Evolutionary conservation across 257 asterid genomes (phyloP).

Genomic region (Fraxinus quadrangulata): DNA sequence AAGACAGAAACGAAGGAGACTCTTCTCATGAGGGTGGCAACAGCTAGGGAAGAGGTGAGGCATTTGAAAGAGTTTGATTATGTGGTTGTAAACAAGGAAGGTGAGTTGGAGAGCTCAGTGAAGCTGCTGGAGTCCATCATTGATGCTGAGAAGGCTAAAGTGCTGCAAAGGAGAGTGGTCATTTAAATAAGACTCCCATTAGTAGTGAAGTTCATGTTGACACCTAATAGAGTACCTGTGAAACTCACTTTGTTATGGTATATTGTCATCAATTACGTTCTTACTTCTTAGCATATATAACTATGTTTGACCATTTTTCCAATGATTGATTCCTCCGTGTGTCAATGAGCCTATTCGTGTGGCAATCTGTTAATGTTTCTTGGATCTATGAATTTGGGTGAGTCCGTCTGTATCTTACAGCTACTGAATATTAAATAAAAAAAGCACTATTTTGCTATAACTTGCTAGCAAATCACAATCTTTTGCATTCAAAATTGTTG

Average conservation of each 20-base stretch:
- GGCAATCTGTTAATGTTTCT: not conserved
- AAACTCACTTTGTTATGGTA: not conserved
- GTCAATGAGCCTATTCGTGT: not conserved
- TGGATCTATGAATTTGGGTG: not conserved
- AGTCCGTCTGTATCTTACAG: no score
- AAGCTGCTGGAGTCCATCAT: constrained; percentile 68
- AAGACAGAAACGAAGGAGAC: constrained; percentile 76
- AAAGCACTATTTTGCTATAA: not conserved
- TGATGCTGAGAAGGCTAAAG: constrained; percentile 94
- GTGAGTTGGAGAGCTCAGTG: constrained; percentile 78
- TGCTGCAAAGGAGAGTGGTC: constrained; percentile 53
- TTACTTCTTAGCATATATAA: not conserved
- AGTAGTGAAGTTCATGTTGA: constrained; percentile 3
- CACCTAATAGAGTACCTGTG: not conserved
- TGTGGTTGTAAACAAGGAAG: constrained; percentile 85
- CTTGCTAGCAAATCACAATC: not conserved
- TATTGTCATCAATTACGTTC: not conserved
- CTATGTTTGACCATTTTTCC: not conserved
- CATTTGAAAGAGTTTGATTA: constrained; percentile 80
- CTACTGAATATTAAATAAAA: no score
- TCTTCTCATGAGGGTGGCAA: constrained; percentile 72
- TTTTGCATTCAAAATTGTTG: not conserved
- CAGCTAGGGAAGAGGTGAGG: constrained; percentile 84
- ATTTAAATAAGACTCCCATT: constrained; percentile 30
- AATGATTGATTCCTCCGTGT: not conserved